A percentile compares a stretch with the other conserved stretches of the same genome.
phyloP scores from a whole-genome alignment of 176 grass and related monocot genomes.

The Oryza longistaminata region DNA sequence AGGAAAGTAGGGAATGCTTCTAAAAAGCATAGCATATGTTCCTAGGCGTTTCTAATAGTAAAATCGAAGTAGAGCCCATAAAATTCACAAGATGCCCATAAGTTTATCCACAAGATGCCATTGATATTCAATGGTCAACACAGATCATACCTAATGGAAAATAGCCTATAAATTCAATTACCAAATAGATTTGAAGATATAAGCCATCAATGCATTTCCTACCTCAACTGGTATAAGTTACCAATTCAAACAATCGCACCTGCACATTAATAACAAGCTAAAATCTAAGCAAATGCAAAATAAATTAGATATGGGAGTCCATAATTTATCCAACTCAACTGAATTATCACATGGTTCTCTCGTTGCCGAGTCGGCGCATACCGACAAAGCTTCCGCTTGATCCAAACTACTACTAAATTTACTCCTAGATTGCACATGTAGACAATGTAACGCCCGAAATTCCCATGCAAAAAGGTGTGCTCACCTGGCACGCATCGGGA shows the following conservation, averaged over 20 bases:
- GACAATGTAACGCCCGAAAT: background rate
- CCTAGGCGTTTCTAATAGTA: background rate
- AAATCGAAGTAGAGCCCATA: background rate
- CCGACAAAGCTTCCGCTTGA: slow-evolving; percentile 6
- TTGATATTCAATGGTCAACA: slow-evolving; percentile 4
- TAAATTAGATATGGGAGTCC: slow-evolving; percentile 3
- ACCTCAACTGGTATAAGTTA: background rate
- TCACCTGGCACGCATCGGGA: slow-evolving; percentile 35
- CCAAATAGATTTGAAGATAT: background rate
- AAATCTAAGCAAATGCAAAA: slow-evolving; percentile 9
- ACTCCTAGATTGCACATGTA: background rate
- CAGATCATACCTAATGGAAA: background rate
- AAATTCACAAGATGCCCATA: background rate
- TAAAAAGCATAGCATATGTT: background rate
- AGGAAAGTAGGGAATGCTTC: background rate
- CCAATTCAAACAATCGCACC: background rate
- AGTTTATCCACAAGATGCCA: background rate
- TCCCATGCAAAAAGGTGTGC: background rate
- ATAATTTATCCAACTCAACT: slow-evolving; percentile 13
- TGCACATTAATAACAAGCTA: background rate
- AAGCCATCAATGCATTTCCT: background rate
- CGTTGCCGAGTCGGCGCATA: background rate
- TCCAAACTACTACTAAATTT: slow-evolving; percentile 23
- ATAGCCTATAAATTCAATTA: background rate
- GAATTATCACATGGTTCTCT: slow-evolving; percentile 9